Base-by-base conservation (phyloP, 441 rosid species). In the Euphorbia corollata region DNA sequence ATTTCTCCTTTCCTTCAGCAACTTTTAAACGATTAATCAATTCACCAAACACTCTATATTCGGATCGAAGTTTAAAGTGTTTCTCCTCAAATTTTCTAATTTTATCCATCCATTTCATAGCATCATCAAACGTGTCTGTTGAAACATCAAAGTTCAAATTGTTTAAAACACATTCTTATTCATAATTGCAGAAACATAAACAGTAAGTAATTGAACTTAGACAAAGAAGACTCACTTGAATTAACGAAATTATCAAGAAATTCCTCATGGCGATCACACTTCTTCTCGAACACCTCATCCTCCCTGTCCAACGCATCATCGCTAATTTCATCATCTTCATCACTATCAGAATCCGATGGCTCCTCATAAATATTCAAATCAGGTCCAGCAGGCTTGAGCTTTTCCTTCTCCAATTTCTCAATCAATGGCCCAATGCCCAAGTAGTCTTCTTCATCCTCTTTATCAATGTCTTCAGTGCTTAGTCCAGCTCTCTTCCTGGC, bases 41-140 rank as follows among this genome's bases (percentile, higher is more conserved):
- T 72, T 92, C 97, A 58, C 96, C 98, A 66, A 92, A 86, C 58
- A 92, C 97, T 68, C 88, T 84, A 59, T 92, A 88, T 38, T 92
- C 96, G 24, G 83, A 92, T 60, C 84, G 73, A 67, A 87, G 87
- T 50, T 69, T 71, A 68, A 92, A 87, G 79, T 92, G 98, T 39
- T 84, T 92, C 71, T 86, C 79, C 75, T 92, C 97, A 68, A 88
- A 92, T 64, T 84, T 90, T 74, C 90, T 87, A 27, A 90, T 78
- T 68, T 67, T 88, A 30, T 22, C 78, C 97, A 92, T 92, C 91
- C 85, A 92, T 74, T 75, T 89, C 75, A 73, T 85, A 6, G 89
- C 76, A 53, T 90, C 97, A 59, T 90, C 96, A 45, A 86, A 80
- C 13, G 89, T 87, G 68, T 80, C 98, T 91, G 86, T 67, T 51